Conservation (phyloP, 129 eudicot species). For the Ambrosia trifida region DNA sequence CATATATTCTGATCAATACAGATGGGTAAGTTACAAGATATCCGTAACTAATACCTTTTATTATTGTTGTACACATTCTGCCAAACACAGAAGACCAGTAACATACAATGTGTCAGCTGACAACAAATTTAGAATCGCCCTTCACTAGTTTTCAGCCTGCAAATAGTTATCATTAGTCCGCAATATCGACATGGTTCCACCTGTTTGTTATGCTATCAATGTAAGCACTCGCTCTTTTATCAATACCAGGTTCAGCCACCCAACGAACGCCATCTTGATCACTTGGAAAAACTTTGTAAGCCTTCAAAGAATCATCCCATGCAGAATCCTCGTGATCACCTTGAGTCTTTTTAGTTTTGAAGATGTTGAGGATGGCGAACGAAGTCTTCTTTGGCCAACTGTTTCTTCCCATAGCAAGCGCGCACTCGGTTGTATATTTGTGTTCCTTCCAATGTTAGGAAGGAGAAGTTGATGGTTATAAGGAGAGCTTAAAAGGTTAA, state of each 20-base stretch:
- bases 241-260: constrained; percentile 46
- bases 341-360: constrained; percentile 29
- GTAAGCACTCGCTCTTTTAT: constrained; percentile 36
- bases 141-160: background rate
- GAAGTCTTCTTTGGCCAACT: constrained; percentile 38
- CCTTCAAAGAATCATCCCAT: constrained; percentile 22
- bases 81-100: background rate
- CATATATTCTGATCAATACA: background rate
- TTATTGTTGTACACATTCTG: constrained; percentile 1
- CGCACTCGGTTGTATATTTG: too few relatives aligned
- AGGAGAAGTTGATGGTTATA: background rate
- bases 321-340: constrained; percentile 15
- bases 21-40: background rate
- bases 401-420: constrained; percentile 28
- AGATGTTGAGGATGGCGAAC: constrained; percentile 31
- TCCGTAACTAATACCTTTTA: background rate
- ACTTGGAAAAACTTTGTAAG: constrained; percentile 35
- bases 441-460: too few relatives aligned
- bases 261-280: constrained; percentile 45
- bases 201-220: constrained; percentile 30
- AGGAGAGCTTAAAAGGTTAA: background rate
- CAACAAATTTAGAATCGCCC: background rate
- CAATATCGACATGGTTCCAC: constrained; percentile 40
- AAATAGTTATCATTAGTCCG: background rate
- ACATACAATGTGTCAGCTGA: constrained; percentile 1